phyloP scores from a whole-genome alignment of 495 filamentous ascomycete species.

The Neurospora cerealis region DNA sequence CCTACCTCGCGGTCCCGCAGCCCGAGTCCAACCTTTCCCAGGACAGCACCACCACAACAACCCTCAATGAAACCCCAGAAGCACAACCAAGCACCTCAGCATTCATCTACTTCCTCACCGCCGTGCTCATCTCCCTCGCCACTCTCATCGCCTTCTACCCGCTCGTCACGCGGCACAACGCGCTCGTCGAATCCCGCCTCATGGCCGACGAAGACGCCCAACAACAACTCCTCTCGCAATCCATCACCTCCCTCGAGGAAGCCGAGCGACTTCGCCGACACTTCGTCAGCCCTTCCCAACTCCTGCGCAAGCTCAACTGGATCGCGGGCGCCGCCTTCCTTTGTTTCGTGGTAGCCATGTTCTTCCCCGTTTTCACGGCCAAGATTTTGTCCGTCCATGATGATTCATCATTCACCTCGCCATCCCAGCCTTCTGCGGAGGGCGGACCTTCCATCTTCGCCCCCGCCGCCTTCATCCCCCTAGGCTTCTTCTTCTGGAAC shows the following conservation, averaged over 20 bases:
- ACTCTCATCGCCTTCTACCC: slow-evolving; percentile 48
- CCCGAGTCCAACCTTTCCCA: slow-evolving; percentile 6
- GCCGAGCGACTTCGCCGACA: slow-evolving; percentile 40
- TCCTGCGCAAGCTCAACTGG: slow-evolving; percentile 69
- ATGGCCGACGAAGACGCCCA: slow-evolving; percentile 4
- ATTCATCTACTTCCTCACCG: slow-evolving; percentile 85
- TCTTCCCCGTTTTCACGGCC: slow-evolving; percentile 86
- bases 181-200: slow-evolving; percentile 30
- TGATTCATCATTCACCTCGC: slow-evolving; percentile 29
- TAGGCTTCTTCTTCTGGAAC: slow-evolving; percentile 93
- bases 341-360: slow-evolving; percentile 79
- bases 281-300: slow-evolving; percentile 49
- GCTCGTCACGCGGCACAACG: slow-evolving; percentile 35
- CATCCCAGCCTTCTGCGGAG: background rate
- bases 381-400: slow-evolving; percentile 62
- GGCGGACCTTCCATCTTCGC: slow-evolving; percentile 39
- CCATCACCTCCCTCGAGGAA: slow-evolving; percentile 35
- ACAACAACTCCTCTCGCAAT: slow-evolving; percentile 23
- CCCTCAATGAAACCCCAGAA: slow-evolving; percentile 3
- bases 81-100: slow-evolving; percentile 50
- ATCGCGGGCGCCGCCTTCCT: slow-evolving; percentile 60
- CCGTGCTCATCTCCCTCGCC: slow-evolving; percentile 51
- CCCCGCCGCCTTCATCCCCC: slow-evolving; percentile 71
- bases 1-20: slow-evolving; percentile 60
- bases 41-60: background rate